Evolutionary conservation across 495 filamentous ascomycete species (phyloP).

Genomic region (Penicillium goetzii): DNA sequence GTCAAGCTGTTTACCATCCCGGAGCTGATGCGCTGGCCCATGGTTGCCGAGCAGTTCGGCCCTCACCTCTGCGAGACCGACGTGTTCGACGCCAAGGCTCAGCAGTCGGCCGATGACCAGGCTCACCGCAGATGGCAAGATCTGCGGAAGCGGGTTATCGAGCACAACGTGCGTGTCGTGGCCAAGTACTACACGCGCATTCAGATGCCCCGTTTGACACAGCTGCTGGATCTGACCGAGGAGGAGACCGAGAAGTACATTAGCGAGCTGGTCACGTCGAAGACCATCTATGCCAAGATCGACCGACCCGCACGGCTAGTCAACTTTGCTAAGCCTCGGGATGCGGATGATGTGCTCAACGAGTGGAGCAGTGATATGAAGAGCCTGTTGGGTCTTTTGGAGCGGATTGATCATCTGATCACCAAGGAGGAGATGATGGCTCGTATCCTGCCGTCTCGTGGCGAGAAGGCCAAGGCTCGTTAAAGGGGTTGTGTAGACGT

Average conservation of each 20-base stretch:
- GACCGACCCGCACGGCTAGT: constrained; percentile 91
- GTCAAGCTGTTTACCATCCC: constrained; percentile 93
- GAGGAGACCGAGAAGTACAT: constrained; percentile 98
- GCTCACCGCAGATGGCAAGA: constrained; percentile 86
- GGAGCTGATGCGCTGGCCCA: constrained; percentile 97
- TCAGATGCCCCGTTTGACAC: constrained; percentile 81
- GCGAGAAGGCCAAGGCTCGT: constrained; percentile 55
- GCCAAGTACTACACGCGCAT: constrained; percentile 99
- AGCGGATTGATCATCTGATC: constrained; percentile 96
- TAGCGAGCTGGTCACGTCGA: constrained; percentile 88
- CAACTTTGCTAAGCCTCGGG: constrained; percentile 88
- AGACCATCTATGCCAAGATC: constrained; percentile 97
- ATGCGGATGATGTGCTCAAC: constrained; percentile 96
- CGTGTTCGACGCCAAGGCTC: constrained; percentile 68
- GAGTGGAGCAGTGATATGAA: constrained; percentile 99
- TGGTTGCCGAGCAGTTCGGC: constrained; percentile 83
- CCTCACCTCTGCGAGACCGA: constrained; percentile 88
- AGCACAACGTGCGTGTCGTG: constrained; percentile 96
- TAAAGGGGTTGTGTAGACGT: constrained; percentile 25
- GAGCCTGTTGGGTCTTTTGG: constrained; percentile 86
- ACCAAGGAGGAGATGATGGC: constrained; percentile 99
- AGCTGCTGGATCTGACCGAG: constrained; percentile 87
- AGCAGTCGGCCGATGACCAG: constrained; percentile 70
- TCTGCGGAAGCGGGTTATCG: constrained; percentile 95
- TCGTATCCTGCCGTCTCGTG: constrained; percentile 75